Evolutionary conservation across 805 yeast species (phyloP), one percentile per base, ranked within the genome.

Genomic region (Ogataea degrootiae): DNA sequence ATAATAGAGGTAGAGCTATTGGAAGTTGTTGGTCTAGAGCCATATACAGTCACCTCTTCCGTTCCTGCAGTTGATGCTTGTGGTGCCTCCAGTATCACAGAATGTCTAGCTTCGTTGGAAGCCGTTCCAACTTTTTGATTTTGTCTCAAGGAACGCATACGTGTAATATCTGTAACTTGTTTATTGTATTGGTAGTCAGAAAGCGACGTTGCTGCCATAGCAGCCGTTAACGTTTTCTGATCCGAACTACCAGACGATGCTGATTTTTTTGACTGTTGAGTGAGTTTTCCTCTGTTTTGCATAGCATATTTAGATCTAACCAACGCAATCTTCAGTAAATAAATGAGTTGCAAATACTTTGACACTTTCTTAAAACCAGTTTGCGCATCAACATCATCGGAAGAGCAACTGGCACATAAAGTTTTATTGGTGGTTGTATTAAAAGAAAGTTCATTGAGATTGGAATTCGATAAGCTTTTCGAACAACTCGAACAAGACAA

Each of bases 241-340:
- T 42, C 34, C n/a, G 31, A 15, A 16, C 19, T 5, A n/a, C 22
- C 43, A 4, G 41, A 36, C 14, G 36, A 38, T 23, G 37, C 21
- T 38, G 41, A 16, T 11, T 50, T 39, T n/a, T 39, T 43, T 1
- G 43, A 16, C 12, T 51, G 41, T n/a, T 22, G 23, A 5, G 33
- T 19, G 11, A 45, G n/a, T 4, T 39, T 41, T 33, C 63, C 63
- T 38, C 64, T 56, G 43, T 65, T 65, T 26, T 55, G 52, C 79
- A 85, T 81, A 0, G 83, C 86, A 17, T 79, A 74, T 59, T 69
- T 80, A 37, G 85, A 85, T 47, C 96, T 74, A 3, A 85, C 79
- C 41, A 91, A 71, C 0, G 98, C 98, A 52, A 94, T 89, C 58
- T 87, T 85, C 54, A 91, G 70, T 41, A 94, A 68, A 61, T 82